Base-by-base conservation (phyloP, 305 asterid species). In the Petunia hybrid region DNA sequence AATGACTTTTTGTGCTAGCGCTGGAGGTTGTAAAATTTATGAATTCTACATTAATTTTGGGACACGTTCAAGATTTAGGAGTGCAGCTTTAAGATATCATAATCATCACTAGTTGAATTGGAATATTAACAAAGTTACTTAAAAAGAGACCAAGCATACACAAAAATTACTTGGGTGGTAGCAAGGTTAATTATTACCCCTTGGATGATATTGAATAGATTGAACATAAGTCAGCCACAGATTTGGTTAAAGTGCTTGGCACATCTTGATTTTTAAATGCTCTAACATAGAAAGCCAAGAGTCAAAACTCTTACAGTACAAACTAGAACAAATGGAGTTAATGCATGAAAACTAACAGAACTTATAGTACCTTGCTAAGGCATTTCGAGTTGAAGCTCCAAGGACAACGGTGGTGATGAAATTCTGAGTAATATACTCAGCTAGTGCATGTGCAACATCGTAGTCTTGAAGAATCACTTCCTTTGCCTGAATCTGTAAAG, bases 401-500 rank as follows among this genome's bases (percentile, higher is more conserved):
- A 92, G 87, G 12, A 93, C 93, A 12, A 90, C 36, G 57, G 90
- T 82, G 65, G 82, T 73, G 81, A 92, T 85, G 46, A 75, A 80
- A 73, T 85, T 88, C 14, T 77, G 38, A 10, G 9, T 76, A 69
- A 90, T 83, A 62, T 86, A 92, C 41, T 90, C 91, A 8, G 88
- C 81, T 51, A 95, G 88, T 62, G 91, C 88, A 77, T 38, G 84
- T 79, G 94, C 92, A 79, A 90, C 83, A 3, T 93, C 97, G 2
- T 46, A 45, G 86, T 88, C 91, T 63, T 89, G 90, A 39, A 95
- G 89, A 84, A 93, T 85, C 79, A 91, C 93, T 89, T 95, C 99
- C 80, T 76, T 88, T 46, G 85, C 92, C 7, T 88, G 93, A 84
- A 95, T 79, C 99, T 95, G 86, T 81, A 83, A 66, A 59, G 71